Conservation (phyloP, 2,329 filamentous ascomycete species). For the Aspergillus sp. region DNA sequence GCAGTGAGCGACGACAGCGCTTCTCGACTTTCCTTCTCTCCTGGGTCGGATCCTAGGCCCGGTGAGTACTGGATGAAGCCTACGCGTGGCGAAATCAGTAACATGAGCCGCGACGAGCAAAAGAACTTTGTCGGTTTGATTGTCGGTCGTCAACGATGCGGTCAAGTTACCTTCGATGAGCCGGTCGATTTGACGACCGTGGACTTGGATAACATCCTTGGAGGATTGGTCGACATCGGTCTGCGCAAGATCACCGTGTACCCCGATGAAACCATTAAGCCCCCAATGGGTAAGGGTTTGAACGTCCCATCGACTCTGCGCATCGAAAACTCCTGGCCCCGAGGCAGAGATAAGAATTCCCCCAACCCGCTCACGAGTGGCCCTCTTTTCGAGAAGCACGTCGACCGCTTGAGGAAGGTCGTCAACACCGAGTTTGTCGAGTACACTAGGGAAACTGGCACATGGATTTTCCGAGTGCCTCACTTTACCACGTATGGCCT, state of each 20-base stretch:
- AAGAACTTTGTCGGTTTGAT: slow-evolving; percentile 72
- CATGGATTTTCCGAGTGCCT: slow-evolving; percentile 90
- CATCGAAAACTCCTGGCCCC: slow-evolving; percentile 92
- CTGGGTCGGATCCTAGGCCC: slow-evolving; percentile 53
- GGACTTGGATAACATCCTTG: slow-evolving; percentile 76
- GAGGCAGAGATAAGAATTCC: slow-evolving; percentile 61
- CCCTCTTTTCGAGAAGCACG: slow-evolving; percentile 74
- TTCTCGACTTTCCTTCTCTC: slow-evolving; percentile 30
- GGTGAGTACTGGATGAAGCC: slow-evolving; percentile 89
- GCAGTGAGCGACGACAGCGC: slow-evolving; percentile 36
- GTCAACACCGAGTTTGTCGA: slow-evolving; percentile 76
- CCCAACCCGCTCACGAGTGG: slow-evolving; percentile 59
- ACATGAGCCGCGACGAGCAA: slow-evolving; percentile 77
- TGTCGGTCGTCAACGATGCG: slow-evolving; percentile 79
- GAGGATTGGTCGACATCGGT: slow-evolving; percentile 71
- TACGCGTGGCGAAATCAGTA: slow-evolving; percentile 68
- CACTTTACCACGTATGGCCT: slow-evolving; percentile 96
- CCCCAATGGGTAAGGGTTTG: slow-evolving; percentile 78
- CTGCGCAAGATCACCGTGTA: slow-evolving; percentile 87
- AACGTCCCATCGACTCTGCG: slow-evolving; percentile 87
- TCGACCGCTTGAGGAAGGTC: slow-evolving; percentile 75
- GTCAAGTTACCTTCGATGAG: slow-evolving; percentile 76
- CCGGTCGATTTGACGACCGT: slow-evolving; percentile 80
- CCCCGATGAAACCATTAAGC: slow-evolving; percentile 71
- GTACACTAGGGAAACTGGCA: slow-evolving; percentile 76